Evolutionary conservation across 306 rosid species (phyloP).

Genomic region (Abrus precatorius): DNA sequence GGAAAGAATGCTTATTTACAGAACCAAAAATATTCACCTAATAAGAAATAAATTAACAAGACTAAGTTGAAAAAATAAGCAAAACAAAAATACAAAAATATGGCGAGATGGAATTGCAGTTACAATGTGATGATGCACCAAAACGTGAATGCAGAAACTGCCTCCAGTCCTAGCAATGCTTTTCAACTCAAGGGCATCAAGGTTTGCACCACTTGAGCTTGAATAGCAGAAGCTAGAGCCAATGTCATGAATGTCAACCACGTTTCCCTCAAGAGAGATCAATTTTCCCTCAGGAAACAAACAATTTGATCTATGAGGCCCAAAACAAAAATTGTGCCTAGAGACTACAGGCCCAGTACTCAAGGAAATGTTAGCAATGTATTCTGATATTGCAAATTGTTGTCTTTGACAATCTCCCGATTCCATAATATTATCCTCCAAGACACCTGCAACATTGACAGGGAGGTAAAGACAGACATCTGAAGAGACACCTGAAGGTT

Average conservation of each 20-base stretch:
- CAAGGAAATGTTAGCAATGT: constrained; percentile 42
- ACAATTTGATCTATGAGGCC: constrained; percentile 49
- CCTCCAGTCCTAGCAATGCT: constrained; percentile 51
- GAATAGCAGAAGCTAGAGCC: constrained; percentile 54
- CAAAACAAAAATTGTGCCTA: constrained; percentile 41
- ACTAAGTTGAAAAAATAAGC: constrained; percentile 29
- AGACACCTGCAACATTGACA: constrained; percentile 48
- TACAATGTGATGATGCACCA: constrained; percentile 71
- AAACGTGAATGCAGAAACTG: constrained; percentile 75
- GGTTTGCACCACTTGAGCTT: constrained; percentile 52
- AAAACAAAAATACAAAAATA: constrained; percentile 33
- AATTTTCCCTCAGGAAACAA: constrained; percentile 82
- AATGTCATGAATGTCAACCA: constrained; percentile 63
- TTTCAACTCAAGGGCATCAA: constrained; percentile 54
- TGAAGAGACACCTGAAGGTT: constrained; percentile 54
- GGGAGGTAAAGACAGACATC: constrained; percentile 78
- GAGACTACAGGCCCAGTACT: constrained; percentile 35
- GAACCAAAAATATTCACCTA: constrained; percentile 78
- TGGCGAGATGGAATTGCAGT: constrained; percentile 36
- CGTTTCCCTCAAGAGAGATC: constrained; percentile 65
- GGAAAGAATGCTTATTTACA: constrained; percentile 56
- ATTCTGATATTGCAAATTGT: constrained; percentile 54
- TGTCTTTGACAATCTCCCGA: constrained; percentile 47
- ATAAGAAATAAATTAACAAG: constrained; percentile 43
- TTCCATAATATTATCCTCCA: constrained; percentile 52